A percentile compares a stretch with the other conserved stretches of the same genome.
Conservation (phyloP, 352 stramenopile species). For the Phytophthora chlamydospora region DNA sequence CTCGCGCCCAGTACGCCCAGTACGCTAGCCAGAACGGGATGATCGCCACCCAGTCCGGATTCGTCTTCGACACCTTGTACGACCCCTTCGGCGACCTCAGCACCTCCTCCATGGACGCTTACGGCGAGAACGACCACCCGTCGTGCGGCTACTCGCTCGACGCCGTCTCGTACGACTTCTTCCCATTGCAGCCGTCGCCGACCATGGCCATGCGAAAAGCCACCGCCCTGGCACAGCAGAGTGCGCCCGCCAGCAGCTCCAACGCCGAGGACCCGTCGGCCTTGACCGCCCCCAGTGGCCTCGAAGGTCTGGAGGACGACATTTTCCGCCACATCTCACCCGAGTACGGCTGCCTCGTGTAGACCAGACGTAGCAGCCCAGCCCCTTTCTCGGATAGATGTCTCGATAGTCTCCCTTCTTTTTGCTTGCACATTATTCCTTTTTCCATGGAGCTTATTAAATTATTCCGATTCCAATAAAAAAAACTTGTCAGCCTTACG, state of each 20-base stretch:
- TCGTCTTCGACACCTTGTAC: constrained; percentile 49
- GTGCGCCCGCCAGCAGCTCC: constrained; percentile 1
- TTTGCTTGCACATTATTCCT: constrained; percentile 20
- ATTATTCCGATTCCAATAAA: constrained; percentile 43
- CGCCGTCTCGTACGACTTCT: constrained; percentile 58
- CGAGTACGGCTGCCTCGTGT: constrained; percentile 85
- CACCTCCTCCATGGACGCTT: constrained; percentile 47
- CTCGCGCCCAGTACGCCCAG: constrained; percentile 32
- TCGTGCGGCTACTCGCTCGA: constrained; percentile 59
- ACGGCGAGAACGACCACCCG: constrained; percentile 56
- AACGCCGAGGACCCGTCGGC: constrained; percentile 14
- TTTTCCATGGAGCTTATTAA: constrained; percentile 36
- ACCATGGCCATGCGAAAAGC: constrained; percentile 50
- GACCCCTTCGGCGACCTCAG: constrained; percentile 52
- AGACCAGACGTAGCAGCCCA: constrained; percentile 11
- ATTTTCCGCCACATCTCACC: constrained; percentile 88
- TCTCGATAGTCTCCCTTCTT: constrained; percentile 20
- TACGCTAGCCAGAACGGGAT: constrained; percentile 25
- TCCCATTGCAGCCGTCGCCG: constrained; percentile 51
- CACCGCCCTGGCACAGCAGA: constrained; percentile 16
- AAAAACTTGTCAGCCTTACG: constrained; percentile 3
- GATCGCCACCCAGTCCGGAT: constrained; percentile 25
- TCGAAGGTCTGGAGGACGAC: constrained; percentile 63
- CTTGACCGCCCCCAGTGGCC: constrained; percentile 15
- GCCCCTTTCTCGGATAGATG: constrained; percentile 31